A percentile compares a stretch with the other conserved stretches of the same genome.
Conservation (phyloP, 179 eudicot species). For the Nepenthes alata region DNA sequence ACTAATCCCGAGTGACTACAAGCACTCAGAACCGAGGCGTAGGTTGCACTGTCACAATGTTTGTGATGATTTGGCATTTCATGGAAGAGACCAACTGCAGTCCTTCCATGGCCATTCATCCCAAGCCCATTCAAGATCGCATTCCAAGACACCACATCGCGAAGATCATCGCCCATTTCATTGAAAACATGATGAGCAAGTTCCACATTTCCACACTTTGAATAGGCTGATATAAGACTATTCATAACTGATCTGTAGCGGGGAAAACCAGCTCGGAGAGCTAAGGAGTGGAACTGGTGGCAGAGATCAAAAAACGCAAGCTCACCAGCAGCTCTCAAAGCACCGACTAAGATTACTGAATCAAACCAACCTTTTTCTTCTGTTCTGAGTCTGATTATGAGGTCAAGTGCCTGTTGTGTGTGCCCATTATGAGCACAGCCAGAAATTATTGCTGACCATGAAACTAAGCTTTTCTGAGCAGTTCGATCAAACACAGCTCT, state of each 20-base stretch:
- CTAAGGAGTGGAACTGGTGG: slow-evolving; percentile 14
- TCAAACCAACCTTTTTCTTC: slow-evolving; percentile 10
- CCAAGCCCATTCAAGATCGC: slow-evolving; percentile 19
- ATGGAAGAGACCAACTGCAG: slow-evolving; percentile 12
- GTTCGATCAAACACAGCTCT: slow-evolving; percentile 11
- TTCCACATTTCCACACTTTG: slow-evolving; percentile 17
- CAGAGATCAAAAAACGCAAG: slow-evolving; percentile 13
- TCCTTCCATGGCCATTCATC: slow-evolving; percentile 17
- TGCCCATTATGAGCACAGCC: slow-evolving; percentile 10
- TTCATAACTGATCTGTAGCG: slow-evolving; percentile 7
- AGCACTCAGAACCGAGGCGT: slow-evolving; percentile 14
- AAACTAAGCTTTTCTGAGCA: slow-evolving; percentile 6
- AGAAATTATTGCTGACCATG: slow-evolving; percentile 13
- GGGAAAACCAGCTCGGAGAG: slow-evolving; percentile 9
- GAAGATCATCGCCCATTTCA: slow-evolving; percentile 7
- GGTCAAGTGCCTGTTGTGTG: slow-evolving; percentile 11
- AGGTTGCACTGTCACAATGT: slow-evolving; percentile 14
- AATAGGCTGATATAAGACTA: slow-evolving; percentile 17
- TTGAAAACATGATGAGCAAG: slow-evolving; percentile 10
- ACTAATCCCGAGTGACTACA: slow-evolving; percentile 21
- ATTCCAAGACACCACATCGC: slow-evolving; percentile 17
- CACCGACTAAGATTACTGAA: slow-evolving; percentile 11
- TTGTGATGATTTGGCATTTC: slow-evolving; percentile 10
- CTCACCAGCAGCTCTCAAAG: slow-evolving; percentile 10
- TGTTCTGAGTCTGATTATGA: slow-evolving; percentile 10